Percentiles rank a stretch among this genome's conserved stretches.
Conservation (phyloP, 352 stramenopile genomes). For the Phytophthora citrophthora region DNA sequence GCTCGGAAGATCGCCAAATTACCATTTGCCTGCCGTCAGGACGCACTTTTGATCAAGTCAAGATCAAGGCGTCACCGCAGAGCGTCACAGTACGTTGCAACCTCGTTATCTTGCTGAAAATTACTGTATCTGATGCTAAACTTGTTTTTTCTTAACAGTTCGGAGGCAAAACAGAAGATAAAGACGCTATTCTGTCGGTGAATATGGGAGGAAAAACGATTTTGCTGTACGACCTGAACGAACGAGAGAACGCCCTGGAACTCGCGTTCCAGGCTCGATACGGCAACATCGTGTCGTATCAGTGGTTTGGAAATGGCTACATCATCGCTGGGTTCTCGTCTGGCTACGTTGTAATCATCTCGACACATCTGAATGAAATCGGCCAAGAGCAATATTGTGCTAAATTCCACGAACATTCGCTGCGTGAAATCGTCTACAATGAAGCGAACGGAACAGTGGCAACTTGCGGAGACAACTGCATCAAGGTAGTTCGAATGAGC, state of each 20-base stretch:
- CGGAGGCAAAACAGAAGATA: slow-evolving; percentile 71
- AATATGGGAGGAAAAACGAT: slow-evolving; percentile 93
- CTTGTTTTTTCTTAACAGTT: slow-evolving; percentile 49
- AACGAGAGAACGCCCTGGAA: slow-evolving; percentile 90
- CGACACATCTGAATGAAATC: slow-evolving; percentile 89
- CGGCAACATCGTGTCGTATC: slow-evolving; percentile 88
- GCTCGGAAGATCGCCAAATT: slow-evolving; percentile 80
- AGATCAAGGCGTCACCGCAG: slow-evolving; percentile 76
- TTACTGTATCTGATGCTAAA: background rate
- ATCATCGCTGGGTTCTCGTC: slow-evolving; percentile 92
- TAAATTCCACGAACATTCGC: slow-evolving; percentile 81
- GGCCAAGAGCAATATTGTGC: slow-evolving; percentile 88
- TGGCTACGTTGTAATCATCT: slow-evolving; percentile 92
- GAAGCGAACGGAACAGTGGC: slow-evolving; percentile 87
- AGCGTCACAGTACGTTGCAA: slow-evolving; percentile 55
- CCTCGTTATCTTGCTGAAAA: background rate
- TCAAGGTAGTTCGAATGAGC: slow-evolving; percentile 93
- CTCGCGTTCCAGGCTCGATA: slow-evolving; percentile 92
- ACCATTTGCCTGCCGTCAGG: slow-evolving; percentile 74
- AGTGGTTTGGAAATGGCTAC: slow-evolving; percentile 91
- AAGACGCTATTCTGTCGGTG: slow-evolving; percentile 84
- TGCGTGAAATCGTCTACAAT: slow-evolving; percentile 84
- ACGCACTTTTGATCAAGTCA: slow-evolving; percentile 75
- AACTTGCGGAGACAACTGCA: slow-evolving; percentile 87
- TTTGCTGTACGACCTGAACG: slow-evolving; percentile 88